Evolutionary conservation across 176 grass and related monocot genomes (phyloP), one percentile per base, ranked within the genome.

Genomic region (Rhynchospora tenuis): DNA sequence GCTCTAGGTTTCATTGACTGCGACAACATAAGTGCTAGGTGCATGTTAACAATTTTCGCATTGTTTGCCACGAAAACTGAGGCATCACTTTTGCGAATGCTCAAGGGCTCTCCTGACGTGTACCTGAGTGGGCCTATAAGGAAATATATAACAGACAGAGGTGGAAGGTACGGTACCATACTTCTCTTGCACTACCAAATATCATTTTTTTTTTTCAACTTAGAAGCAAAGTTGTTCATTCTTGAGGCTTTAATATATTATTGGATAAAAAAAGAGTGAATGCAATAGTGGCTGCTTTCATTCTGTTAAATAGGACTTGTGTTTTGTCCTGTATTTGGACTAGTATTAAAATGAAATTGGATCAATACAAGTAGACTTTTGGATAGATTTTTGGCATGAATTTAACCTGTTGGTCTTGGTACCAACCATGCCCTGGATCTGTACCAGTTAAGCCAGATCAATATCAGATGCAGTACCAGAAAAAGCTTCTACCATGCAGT

Each of bases 1-100:
- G 95, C 95, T 84, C 81, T 98, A 78, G 95, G 95, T 83, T 98
- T 98, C 84, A 98, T 98, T 64, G 92, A 98, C 85, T 98, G 95
- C 84, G 95, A 98, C 85, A 98, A 98, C 89, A 98, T 98, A 63
- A 98, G 95, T 93, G 95, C 95, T 24, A 88, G 95, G 63, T 98
- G 95, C 83, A 98, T 98, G 95, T 89, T 98, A 85, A 98, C 95
- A 33, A 98, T 98, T 78, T 98, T 98, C 81, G 88, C 92, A 28
- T 88, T 98, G 74, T 98, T 98, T 90, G 95, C 95, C 79, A 98
- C 95, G 11, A 98, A 98, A 85, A 98, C 92, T 42, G 95, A 95
- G 82, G 95, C 95, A 64, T 98, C 95, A 80, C 85, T 98, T 59
- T 89, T 98, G 84, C 92, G 95, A 66, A 98, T 98, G 95, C 86